These are phyloP conservation scores for Blastomyces gilchristii DNA, from an alignment of 2,329 filamentous ascomycete genomes.

Conservation along the genomic window DNA sequence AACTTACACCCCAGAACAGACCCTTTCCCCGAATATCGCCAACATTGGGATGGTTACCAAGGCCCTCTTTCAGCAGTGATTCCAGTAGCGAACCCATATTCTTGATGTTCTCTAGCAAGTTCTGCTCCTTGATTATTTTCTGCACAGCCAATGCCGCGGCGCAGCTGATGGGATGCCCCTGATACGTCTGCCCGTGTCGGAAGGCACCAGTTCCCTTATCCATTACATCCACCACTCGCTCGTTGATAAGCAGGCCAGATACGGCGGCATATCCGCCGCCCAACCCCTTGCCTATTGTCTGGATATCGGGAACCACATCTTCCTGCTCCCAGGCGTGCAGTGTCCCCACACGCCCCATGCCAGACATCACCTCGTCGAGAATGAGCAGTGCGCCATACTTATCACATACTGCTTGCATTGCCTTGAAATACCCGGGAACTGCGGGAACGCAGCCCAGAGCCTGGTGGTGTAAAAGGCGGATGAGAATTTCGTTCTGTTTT, in stretches of 20 bases:
- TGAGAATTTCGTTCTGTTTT: not conserved
- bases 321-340: slow-evolving; percentile 52
- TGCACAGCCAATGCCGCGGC: slow-evolving; percentile 52
- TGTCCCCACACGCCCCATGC: slow-evolving; percentile 49
- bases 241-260: slow-evolving; percentile 44
- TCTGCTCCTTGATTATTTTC: slow-evolving; percentile 46
- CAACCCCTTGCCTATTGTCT: slow-evolving; percentile 51
- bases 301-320: slow-evolving; percentile 48
- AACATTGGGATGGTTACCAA: slow-evolving; percentile 41
- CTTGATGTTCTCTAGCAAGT: slow-evolving; percentile 49
- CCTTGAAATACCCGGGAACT: slow-evolving; percentile 57
- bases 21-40: slow-evolving; percentile 51
- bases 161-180: slow-evolving; percentile 48
- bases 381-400: slow-evolving; percentile 65
- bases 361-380: slow-evolving; percentile 66
- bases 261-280: slow-evolving; percentile 48
- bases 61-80: slow-evolving; percentile 32
- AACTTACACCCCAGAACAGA: slow-evolving; percentile 49
- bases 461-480: slow-evolving; percentile 23
- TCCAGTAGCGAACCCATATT: slow-evolving; percentile 42
- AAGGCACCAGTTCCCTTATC: slow-evolving; percentile 41
- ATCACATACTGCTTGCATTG: slow-evolving; percentile 58
- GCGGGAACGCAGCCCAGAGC: slow-evolving; percentile 59
- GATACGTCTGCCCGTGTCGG: slow-evolving; percentile 52
- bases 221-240: slow-evolving; percentile 41